These are phyloP conservation scores for Lasiosphaeriaceae sp. DNA, from an alignment of 495 filamentous ascomycete species.

Conservation along the genomic window DNA sequence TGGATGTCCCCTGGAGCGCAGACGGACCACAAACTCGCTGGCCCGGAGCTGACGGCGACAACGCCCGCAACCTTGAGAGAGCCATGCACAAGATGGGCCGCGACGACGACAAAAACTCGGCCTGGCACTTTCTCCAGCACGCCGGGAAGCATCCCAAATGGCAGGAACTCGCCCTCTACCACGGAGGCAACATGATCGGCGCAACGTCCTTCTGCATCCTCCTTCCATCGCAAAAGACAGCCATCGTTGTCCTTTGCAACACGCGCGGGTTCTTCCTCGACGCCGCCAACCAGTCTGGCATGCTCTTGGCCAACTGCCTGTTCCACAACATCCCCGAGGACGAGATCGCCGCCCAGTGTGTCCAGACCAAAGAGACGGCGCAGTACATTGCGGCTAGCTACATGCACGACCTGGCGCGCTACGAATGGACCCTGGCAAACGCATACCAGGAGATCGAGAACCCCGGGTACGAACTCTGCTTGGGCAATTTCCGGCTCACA, in stretches of 20 bases:
- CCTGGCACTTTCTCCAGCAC: slow-evolving; percentile 6
- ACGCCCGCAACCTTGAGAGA: slow-evolving; percentile 6
- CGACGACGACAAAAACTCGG: neutral
- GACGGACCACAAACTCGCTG: slow-evolving; percentile 1
- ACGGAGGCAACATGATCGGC: slow-evolving; percentile 25
- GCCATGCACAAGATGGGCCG: neutral
- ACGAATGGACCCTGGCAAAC: neutral
- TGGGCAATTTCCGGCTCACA: neutral
- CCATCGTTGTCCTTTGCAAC: slow-evolving; percentile 21
- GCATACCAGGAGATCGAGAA: neutral
- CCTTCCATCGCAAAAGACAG: slow-evolving; percentile 1
- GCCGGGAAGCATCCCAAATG: neutral
- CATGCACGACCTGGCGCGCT: neutral
- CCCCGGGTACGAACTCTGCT: neutral
- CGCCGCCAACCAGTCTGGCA: slow-evolving; percentile 16
- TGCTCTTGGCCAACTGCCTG: slow-evolving; percentile 10
- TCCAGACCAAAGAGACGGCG: neutral
- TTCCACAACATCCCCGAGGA: neutral
- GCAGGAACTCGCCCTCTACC: slow-evolving; percentile 13
- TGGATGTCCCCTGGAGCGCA: slow-evolving; percentile 2
- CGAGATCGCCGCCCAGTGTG: neutral
- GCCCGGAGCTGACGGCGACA: slow-evolving; percentile 20
- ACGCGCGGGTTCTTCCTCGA: slow-evolving; percentile 16
- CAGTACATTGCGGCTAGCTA: neutral
- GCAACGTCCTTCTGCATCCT: slow-evolving; percentile 18